phyloP scores from a whole-genome alignment of 176 grass and related monocot species.

The Puya raimondii region DNA sequence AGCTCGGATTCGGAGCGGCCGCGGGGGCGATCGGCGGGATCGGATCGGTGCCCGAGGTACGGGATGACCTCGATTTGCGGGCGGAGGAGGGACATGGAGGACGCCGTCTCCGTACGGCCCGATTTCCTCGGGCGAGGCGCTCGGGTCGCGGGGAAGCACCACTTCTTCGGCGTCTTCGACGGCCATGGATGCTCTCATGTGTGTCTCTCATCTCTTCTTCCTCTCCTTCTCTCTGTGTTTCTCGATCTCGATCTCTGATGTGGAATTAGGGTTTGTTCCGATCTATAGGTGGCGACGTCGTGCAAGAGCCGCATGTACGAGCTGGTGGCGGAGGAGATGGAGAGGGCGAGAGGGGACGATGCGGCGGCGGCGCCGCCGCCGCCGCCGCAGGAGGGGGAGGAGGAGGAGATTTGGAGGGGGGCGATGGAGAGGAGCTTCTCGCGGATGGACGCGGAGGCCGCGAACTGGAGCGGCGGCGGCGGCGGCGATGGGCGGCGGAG shows the following conservation, averaged over 20 bases:
- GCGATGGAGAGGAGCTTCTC: constrained; percentile 81
- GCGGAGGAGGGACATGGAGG: constrained; percentile 82
- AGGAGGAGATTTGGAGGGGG: constrained; percentile 31
- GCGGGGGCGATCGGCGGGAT: not conserved
- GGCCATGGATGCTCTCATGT: constrained; percentile 95
- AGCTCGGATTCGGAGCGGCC: not conserved
- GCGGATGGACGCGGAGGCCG: constrained; percentile 52
- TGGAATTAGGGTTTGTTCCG: constrained; percentile 9
- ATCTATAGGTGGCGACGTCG: constrained; percentile 46
- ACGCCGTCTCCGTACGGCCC: constrained; percentile 56
- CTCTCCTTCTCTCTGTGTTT: not conserved
- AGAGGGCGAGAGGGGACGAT: not conserved
- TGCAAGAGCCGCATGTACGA: constrained; percentile 75
- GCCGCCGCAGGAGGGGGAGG: not conserved
- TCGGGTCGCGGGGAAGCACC: constrained; percentile 19
- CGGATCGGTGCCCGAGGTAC: constrained; percentile 28
- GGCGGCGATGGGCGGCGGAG: constrained; percentile 27
- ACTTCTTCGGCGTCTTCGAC: constrained; percentile 89
- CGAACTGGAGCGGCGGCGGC: constrained; percentile 29
- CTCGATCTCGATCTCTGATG: not conserved
- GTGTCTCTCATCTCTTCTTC: not conserved
- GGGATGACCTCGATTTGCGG: constrained; percentile 57
- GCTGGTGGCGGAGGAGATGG: constrained; percentile 50
- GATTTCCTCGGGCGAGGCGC: constrained; percentile 33
- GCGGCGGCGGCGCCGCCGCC: not conserved